Evolutionary conservation across 2,329 filamentous ascomycete species (phyloP).

Genomic region (Xylaria multiplex): DNA sequence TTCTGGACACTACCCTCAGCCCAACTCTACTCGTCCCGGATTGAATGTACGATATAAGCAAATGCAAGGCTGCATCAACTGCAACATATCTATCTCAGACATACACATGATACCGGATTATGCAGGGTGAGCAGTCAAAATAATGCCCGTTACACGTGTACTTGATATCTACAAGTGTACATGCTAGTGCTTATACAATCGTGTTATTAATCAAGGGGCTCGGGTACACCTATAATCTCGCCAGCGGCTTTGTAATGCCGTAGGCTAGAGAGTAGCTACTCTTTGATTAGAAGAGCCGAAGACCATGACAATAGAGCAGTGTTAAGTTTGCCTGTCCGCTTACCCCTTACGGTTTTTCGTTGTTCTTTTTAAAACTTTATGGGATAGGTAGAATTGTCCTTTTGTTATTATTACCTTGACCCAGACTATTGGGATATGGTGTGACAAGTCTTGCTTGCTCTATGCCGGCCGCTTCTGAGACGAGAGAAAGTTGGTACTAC

Average conservation of each 20-base stretch:
- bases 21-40: not conserved
- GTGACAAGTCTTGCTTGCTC: constrained; percentile 13
- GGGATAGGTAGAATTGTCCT: not conserved
- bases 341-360: constrained; percentile 9
- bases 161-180: not conserved
- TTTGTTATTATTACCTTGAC: constrained; percentile 13
- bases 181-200: not conserved
- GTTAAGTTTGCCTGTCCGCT: constrained; percentile 4
- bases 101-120: not conserved
- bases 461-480: not conserved
- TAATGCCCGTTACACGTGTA: no score
- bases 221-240: constrained; percentile 3
- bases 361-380: not conserved
- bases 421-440: constrained; percentile 30
- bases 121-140: not conserved
- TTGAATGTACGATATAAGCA: not conserved
- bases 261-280: constrained; percentile 16
- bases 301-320: constrained; percentile 2
- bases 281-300: constrained; percentile 12
- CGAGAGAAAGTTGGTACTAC: not conserved
- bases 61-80: constrained; percentile 7
- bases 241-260: not conserved
- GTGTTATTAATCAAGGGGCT: constrained; percentile 12
- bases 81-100: no score
- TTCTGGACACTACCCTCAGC: not conserved